These are phyloP conservation scores for Naematelia aurantialba DNA, from an alignment of 768 basidiomycete genomes.

Conservation along the genomic window DNA sequence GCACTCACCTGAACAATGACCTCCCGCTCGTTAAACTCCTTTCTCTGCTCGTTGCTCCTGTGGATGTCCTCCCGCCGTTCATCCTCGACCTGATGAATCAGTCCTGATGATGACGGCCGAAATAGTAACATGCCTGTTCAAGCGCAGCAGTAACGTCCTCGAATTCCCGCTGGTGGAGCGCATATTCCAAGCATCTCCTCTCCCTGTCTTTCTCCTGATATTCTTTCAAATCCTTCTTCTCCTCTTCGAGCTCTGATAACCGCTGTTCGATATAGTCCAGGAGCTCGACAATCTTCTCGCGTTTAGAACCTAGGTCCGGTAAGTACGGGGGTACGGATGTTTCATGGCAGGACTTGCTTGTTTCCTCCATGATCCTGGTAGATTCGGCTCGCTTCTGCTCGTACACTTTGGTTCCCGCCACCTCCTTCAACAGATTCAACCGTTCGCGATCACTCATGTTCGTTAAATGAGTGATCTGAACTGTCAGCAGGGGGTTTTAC, in stretches of 20 bases:
- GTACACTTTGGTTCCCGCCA: slow-evolving; percentile 96
- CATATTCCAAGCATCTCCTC: slow-evolving; percentile 88
- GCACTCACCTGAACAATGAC: slow-evolving; percentile 71
- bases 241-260: slow-evolving; percentile 86
- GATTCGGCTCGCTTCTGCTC: slow-evolving; percentile 90
- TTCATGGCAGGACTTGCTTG: slow-evolving; percentile 50
- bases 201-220: slow-evolving; percentile 91
- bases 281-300: slow-evolving; percentile 82
- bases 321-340: not conserved
- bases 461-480: slow-evolving; percentile 86
- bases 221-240: slow-evolving; percentile 95
- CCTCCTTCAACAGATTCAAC: slow-evolving; percentile 90
- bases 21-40: slow-evolving; percentile 77
- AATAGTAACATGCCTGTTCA: no score
- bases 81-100: slow-evolving; percentile 56
- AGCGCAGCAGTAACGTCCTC: slow-evolving; percentile 81
- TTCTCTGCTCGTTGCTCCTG: slow-evolving; percentile 72
- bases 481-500: not conserved
- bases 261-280: slow-evolving; percentile 87
- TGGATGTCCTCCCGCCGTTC: slow-evolving; percentile 80
- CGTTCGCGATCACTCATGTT: slow-evolving; percentile 96
- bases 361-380: slow-evolving; percentile 94
- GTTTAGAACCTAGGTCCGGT: slow-evolving; percentile 63
- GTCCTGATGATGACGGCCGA: no score
- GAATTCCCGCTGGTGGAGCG: slow-evolving; percentile 83